Base-by-base conservation (phyloP, 2,329 filamentous ascomycete genomes). In the Colletotrichum cereale region DNA sequence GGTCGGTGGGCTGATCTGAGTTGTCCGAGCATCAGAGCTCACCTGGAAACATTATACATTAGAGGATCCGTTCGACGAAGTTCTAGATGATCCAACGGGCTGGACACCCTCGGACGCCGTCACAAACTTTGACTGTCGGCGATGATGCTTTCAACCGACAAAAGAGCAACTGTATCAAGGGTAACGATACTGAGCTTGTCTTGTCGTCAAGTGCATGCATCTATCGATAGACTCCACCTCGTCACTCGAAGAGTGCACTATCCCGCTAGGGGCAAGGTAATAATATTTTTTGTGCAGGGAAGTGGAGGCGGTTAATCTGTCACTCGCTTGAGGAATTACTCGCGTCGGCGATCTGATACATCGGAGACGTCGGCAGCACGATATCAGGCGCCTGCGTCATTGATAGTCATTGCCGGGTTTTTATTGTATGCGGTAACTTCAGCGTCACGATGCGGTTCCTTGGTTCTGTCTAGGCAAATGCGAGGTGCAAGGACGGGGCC, bases 281-380 rank as follows among this genome's bases (percentile, higher is more conserved):
- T 71, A 58, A 52, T 42, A 56, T 21, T 21, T 71, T 58, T 62
- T 68, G 68, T 71, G 68, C 65, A 68, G 57, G n/a, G 63, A 56
- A 71, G 58, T 57, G 52, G 64, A 63, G 52, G 52, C 65, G 29
- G 29, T 53, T 62, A 63, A 71, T 71, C 42, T 68, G 57, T 68
- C 68, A 63, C 65, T 71, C 68, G 68, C 65, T 71, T 58, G 64
- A 62, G n/a, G 65, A 67, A 68, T 68, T 68, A 63, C 68, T 63
- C 68, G 68, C 65, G 61, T 26, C 42, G 24, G 48, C 55, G 38
- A 52, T 55, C 47, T 26, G 16, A 52, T n/a, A n/a, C 44, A 47
- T 47, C 34, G 42, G 64, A 52, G 56, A 67, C 42, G 48, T 52
- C 40, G 38, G 63, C 62, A 42, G 55, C 36, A 55, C 18, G 21